These are phyloP conservation scores for Scheffersomyces illinoinensis DNA, from an alignment of 1,139 yeast species.

Conservation along the genomic window DNA sequence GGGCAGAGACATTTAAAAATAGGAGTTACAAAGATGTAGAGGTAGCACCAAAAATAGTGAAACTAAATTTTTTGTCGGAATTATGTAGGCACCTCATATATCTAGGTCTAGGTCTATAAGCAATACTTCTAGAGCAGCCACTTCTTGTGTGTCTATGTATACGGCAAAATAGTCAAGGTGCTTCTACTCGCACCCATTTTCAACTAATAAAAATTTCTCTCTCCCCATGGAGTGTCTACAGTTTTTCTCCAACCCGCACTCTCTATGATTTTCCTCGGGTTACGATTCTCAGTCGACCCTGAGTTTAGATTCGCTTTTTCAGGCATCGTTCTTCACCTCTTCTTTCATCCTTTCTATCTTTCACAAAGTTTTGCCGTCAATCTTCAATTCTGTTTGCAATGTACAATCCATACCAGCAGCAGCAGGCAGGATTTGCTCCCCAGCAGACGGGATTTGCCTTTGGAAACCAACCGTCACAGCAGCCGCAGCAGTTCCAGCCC, in stretches of 20 bases:
- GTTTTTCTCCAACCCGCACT: neutral
- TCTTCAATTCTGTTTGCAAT: constrained; percentile 14
- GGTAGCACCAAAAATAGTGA: neutral
- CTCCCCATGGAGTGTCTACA: neutral
- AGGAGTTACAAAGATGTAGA: neutral
- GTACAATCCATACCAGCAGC: constrained; percentile 48
- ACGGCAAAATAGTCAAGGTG: too few species aligned
- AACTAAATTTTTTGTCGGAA: too few species aligned
- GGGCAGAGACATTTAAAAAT: neutral
- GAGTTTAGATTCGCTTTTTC: neutral
- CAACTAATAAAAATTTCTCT: neutral
- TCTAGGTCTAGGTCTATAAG: neutral
- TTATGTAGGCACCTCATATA: too few species aligned
- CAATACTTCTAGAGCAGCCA: neutral
- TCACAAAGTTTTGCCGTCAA: neutral
- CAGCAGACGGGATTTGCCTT: constrained; percentile 29
- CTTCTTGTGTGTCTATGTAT: neutral
- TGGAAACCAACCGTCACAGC: constrained; percentile 15
- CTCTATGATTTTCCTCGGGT: neutral
- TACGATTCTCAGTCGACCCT: neutral
- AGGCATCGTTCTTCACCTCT: neutral
- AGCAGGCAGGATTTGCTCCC: constrained; percentile 30
- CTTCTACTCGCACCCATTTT: neutral
- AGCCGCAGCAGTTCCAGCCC: constrained; percentile 16
- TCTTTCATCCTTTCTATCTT: neutral